Conservation (phyloP, 768 basidiomycete species). For the Mycena albidolilacea region DNA sequence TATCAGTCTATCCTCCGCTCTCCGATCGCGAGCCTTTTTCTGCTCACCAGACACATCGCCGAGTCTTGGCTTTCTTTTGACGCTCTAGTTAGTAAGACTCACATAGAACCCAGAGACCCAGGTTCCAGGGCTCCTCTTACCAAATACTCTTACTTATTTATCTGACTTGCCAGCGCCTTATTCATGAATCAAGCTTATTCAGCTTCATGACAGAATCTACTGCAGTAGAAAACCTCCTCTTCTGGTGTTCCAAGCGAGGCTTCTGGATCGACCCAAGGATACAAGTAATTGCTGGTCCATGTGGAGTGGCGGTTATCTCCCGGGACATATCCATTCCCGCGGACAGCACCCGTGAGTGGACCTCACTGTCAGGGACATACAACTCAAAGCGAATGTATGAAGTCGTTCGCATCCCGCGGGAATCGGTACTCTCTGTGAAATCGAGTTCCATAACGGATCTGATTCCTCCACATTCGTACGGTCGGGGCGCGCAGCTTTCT, state of each 20-base stretch:
- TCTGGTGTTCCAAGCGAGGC: constrained; percentile 65
- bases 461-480: constrained; percentile 65
- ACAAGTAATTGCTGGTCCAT: constrained; percentile 48
- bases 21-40: too few relatives aligned
- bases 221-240: constrained; percentile 50
- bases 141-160: too few relatives aligned
- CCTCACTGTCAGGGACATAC: constrained; percentile 14
- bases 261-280: constrained; percentile 65
- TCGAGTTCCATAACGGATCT: constrained; percentile 64
- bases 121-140: too few relatives aligned
- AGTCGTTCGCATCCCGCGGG: constrained; percentile 80
- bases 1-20: too few relatives aligned
- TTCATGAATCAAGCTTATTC: background rate
- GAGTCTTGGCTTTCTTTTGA: too few relatives aligned
- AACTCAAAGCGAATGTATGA: constrained; percentile 20
- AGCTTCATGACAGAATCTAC: constrained; percentile 27
- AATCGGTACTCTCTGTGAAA: constrained; percentile 72
- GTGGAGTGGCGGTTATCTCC: constrained; percentile 56
- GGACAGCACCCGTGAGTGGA: constrained; percentile 54
- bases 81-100: too few relatives aligned
- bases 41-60: too few relatives aligned
- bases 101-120: too few relatives aligned
- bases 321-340: constrained; percentile 49
- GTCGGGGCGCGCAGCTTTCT: constrained; percentile 71
- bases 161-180: too few relatives aligned